A percentile compares a stretch with the other conserved stretches of the same genome.
These are phyloP conservation scores for Dillenia turbinata DNA, from an alignment of 164 flowering plant genomes.

Conservation along the genomic window DNA sequence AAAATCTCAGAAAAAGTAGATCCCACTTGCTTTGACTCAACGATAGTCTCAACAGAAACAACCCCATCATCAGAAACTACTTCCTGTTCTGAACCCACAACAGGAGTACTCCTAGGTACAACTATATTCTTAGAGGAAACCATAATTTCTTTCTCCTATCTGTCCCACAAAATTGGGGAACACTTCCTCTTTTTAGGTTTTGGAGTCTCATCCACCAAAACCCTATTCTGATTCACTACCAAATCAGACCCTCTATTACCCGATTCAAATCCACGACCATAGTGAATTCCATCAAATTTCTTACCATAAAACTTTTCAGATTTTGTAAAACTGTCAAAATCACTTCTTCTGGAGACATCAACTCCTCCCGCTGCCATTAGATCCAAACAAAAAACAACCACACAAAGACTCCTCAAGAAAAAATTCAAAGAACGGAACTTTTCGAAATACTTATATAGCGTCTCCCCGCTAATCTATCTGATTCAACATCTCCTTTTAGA, in stretches of 20 bases:
- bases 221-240: no score
- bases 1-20: conserved; percentile 8
- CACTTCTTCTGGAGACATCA: conserved; percentile 21
- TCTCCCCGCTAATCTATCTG: no score
- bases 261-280: no score
- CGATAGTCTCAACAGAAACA: neutral
- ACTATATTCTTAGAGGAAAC: conserved; percentile 12
- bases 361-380: conserved; percentile 38
- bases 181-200: no score
- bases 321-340: neutral
- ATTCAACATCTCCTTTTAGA: no score
- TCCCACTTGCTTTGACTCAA: conserved; percentile 4
- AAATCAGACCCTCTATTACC: no score
- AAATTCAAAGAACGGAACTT: conserved; percentile 7
- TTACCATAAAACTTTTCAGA: no score
- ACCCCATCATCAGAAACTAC: no score
- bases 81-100: no score
- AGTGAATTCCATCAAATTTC: no score
- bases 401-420: conserved; percentile 19
- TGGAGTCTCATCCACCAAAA: no score
- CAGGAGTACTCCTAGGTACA: neutral
- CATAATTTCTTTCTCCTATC: conserved; percentile 20
- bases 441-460: no score
- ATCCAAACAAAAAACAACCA: conserved; percentile 8
- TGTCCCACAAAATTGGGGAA: conserved; percentile 46